A percentile compares a stretch with the other conserved stretches of the same genome.
phyloP scores from a whole-genome alignment of 2,329 filamentous ascomycete species.

The Fusarium oxysporum region DNA sequence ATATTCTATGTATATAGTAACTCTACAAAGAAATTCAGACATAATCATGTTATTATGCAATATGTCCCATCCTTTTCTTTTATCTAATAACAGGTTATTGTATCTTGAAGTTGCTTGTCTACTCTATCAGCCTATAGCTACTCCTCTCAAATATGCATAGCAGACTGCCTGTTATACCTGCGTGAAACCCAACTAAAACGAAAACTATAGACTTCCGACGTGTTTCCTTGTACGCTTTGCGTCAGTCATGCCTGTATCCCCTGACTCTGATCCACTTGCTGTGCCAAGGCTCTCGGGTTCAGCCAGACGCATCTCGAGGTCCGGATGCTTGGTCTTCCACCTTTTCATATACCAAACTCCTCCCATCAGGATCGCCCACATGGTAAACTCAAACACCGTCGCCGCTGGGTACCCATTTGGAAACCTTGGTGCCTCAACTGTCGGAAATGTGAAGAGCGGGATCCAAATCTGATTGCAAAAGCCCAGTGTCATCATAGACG shows the following conservation, averaged over 20 bases:
- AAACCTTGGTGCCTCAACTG: not conserved
- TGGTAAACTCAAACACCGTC: not conserved
- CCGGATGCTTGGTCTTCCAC: not conserved
- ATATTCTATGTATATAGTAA: too few relatives aligned
- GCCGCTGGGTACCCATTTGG: not conserved
- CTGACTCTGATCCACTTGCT: rapidly evolving
- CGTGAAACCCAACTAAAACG: too few relatives aligned
- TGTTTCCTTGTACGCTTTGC: not conserved
- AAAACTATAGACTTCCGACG: not conserved
- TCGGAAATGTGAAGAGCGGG: not conserved
- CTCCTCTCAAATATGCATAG: too few relatives aligned
- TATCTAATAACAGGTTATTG: too few relatives aligned
- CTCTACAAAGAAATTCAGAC: too few relatives aligned
- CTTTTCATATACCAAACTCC: slow-evolving; percentile 10
- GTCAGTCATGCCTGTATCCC: rapidly evolving
- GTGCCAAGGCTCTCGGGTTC: rapidly evolving
- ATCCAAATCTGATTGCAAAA: slow-evolving; percentile 18
- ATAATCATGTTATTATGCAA: too few relatives aligned
- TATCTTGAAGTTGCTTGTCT: too few relatives aligned
- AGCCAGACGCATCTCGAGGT: not conserved
- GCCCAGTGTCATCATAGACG: slow-evolving; percentile 8
- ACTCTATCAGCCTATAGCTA: too few relatives aligned
- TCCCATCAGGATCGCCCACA: slow-evolving; percentile 11
- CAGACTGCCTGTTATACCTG: too few relatives aligned
- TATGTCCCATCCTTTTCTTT: too few relatives aligned